Conservation (phyloP, 306 rosid genomes). For the Prunus salicina region DNA sequence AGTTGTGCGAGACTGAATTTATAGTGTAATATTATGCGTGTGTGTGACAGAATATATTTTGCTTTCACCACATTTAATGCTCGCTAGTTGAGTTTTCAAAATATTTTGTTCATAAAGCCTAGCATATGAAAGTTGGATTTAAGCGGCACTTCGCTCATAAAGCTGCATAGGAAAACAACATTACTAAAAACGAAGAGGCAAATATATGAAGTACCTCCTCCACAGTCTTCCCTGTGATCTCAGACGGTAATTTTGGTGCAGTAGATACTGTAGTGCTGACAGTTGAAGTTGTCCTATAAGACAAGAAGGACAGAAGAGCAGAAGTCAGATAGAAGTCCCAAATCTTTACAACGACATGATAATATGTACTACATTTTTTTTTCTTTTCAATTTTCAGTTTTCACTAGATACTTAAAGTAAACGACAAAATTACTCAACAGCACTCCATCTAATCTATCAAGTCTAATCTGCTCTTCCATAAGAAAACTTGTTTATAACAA, state of each 20-base stretch:
- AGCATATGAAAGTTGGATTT: neutral
- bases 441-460: neutral
- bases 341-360: neutral
- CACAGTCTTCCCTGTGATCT: slow-evolving; percentile 90
- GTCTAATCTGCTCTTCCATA: neutral
- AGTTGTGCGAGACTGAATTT: neutral
- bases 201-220: slow-evolving; percentile 66
- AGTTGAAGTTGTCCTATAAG: slow-evolving; percentile 60
- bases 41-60: neutral
- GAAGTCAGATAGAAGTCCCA: slow-evolving; percentile 14
- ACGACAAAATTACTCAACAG: neutral
- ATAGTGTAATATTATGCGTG: neutral
- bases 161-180: slow-evolving; percentile 7
- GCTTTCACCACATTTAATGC: neutral
- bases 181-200: neutral
- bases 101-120: neutral
- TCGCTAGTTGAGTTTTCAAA: neutral
- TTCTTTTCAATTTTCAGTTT: neutral
- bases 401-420: neutral
- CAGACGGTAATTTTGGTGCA: slow-evolving; percentile 81
- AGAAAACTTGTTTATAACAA: neutral
- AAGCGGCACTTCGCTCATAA: neutral
- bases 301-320: slow-evolving; percentile 29
- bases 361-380: neutral
- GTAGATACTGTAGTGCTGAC: slow-evolving; percentile 47